A percentile compares a stretch with the other conserved stretches of the same genome.
Evolutionary conservation across 148 eudicot genomes (phyloP).

Genomic region (Fagopyrum tataricum): DNA sequence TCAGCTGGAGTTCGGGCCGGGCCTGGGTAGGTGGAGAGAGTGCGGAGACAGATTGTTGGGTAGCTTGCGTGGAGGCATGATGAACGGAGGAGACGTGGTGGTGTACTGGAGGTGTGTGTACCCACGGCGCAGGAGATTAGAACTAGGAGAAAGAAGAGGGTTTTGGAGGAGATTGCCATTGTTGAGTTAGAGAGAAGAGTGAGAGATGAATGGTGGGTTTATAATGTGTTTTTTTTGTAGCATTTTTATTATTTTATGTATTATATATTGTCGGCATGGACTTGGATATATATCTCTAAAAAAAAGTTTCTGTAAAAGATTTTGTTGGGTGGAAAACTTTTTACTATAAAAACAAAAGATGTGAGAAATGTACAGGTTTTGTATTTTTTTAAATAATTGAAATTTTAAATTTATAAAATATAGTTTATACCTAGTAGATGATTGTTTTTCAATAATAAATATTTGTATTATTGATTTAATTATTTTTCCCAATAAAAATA

Average conservation of each 20-base stretch:
- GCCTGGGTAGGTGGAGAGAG: slow-evolving; percentile 43
- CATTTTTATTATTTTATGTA: not conserved
- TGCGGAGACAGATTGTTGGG: slow-evolving; percentile 43
- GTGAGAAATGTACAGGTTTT: too few species aligned
- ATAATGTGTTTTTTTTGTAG: not conserved
- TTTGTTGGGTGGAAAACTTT: too few species aligned
- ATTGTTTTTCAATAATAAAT: too few species aligned
- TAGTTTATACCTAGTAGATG: too few species aligned
- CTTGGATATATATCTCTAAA: not conserved
- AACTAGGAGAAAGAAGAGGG: slow-evolving; percentile 12
- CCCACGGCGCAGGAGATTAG: slow-evolving; percentile 11
- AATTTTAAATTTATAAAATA: too few species aligned
- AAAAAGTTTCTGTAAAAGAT: too few species aligned
- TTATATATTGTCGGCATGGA: slow-evolving; percentile 4
- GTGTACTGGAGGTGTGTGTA: not conserved
- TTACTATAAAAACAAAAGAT: too few species aligned
- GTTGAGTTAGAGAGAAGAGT: not conserved
- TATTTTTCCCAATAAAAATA: too few species aligned
- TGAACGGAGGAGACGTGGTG: slow-evolving; percentile 26
- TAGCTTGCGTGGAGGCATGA: slow-evolving; percentile 52
- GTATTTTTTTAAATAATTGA: too few species aligned
- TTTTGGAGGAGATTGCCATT: not conserved
- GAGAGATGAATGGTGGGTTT: not conserved
- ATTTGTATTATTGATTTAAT: too few species aligned
- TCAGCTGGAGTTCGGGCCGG: slow-evolving; percentile 33